Base-by-base conservation (phyloP, 129 eudicot genomes). In the Flaveria brownii region DNA sequence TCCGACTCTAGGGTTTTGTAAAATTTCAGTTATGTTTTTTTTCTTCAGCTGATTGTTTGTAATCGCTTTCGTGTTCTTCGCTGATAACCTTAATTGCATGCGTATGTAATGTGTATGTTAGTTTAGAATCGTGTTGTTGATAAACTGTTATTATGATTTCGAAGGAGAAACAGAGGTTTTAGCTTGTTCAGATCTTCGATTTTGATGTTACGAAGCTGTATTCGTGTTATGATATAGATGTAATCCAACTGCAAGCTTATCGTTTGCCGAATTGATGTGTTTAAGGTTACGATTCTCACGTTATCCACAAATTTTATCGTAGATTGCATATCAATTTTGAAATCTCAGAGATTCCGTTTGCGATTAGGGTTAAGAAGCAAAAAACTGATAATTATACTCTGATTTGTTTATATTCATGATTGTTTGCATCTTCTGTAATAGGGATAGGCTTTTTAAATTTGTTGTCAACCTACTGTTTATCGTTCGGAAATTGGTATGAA, bases 371-470 rank as follows among this genome's bases (percentile, higher is more conserved):
- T 76, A 50, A 13, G 64, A 65, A 75, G 50, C 72, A 47, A 66
- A 25, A 11, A 47, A 47, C 54, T 9, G 54, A 11, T 11, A 47
- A 47, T 47, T 13, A 13, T 2, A 47, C 16, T 47, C 14, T 39
- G 78, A 61, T 72, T 62, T 61, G 42, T 71, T 75, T 75, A 16
- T 61, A 68, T 46, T 62, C 49, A 75, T 6, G 66, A 66, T 33
- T 78, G 54, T 14, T 62, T 9, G 14, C 18, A 13, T 62, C 4
- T 26, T 62, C 17, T 9, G n/a, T 6, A 17, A 54, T n/a, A 25
- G 7, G 23, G 10, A 17, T 54, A 54, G 4, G 12, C 62, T 7
- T 56, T 16, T 39, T 47, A 13, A 54, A 55, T 23, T 76, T 76
- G 30, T 20, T 68, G 54, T 23, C 41, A 41, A 8, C 50, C 56